Evolutionary conservation across 345 rosid species (phyloP), one percentile per base, ranked within the genome.

Genomic region (Rhodamnia argentea): DNA sequence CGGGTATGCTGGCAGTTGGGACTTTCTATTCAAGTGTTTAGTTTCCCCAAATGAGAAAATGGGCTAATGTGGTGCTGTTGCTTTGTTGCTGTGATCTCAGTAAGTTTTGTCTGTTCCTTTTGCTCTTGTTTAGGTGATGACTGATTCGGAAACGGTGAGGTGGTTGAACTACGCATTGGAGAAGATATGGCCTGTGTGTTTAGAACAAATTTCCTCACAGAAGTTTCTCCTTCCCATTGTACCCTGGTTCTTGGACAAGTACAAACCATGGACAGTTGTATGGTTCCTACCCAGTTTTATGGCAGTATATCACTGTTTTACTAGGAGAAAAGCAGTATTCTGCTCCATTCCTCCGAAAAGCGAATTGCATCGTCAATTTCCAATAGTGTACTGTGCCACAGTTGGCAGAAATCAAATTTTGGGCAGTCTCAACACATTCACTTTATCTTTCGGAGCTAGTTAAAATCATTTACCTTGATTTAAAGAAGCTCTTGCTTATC

Each of bases 231-330:
- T 95, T 84, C 99, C 99, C 22, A 94, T 97, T 70, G 93, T 94
- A 83, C 99, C 98, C 85, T 97, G 99, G 99, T 97, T 97, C 94
- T 87, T 97, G 89, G 95, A 94, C 32, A 97, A 96, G 93, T 97
- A 95, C 91, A 95, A 94, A 90, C 99, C 99, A 6, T 97, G 99
- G 99, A 96, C 98, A 9, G 98, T 96, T 56, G 99, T 97, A 89
- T 75, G 91, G 85, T 84, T 85, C 10, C 44, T 40, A 23, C 82
- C 13, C 37, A 50, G 40, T 70, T 32, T 70, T 37, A 37, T 18
- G 78, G 78, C 78, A 70, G 13, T 37, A 32, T 37, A 18, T 70
- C 47, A 18, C 47, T 18, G 78, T 70, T 70, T 70, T 37, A 37
- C 78, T 37, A 37, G 47, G 47, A 70, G 26, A 70, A 11, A 32